Base-by-base conservation (phyloP, 2,329 filamentous ascomycete genomes). In the Sordariomycetes sp. region DNA sequence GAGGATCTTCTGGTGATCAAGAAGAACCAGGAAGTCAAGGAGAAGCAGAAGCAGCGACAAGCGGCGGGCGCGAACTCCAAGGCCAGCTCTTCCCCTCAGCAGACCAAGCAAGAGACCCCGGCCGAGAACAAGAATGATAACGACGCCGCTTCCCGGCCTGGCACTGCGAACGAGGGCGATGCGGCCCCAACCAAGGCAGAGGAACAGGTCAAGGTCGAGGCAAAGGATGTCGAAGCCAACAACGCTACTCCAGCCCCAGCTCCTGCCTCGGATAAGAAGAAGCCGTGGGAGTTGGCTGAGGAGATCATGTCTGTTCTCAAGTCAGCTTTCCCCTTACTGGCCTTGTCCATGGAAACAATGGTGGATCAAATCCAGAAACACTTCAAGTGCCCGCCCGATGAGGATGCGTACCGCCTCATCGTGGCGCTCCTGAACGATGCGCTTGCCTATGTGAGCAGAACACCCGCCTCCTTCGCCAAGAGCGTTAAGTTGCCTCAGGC, bases 341-440 rank as follows among this genome's bases (percentile, higher is more conserved):
- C 93, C 8, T 66, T 96, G 28, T 95, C 90, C 0, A 96, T 99
- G 92, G 92, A 99, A 63, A 94, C 90, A 0, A 98, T 96, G 87
- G 88, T 96, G 20, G 92, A 98, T 53, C 90, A 96, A 59, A 94
- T 98, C 39, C 84, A 92, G 57, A 96, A 96, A 68, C 83, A 96
- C 60, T 98, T 98, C 74, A 98, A 98, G 63, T 96, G 92, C 49
- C 90, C 90, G 11, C 90, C 90, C 0, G 92, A 99, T 49, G 92
- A 99, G 56, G 92, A 99, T 63, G 93, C 92, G 3, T 96, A 96
- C 58, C 76, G 92, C 32, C 70, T 99, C 12, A 98, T 98, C 44
- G 90, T 96, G n/a, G 93, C 92, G 3, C 66, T 99, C 9, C 75
- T 98, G 16, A 98, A 98, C 54, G 92, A 99, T 57, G 92, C 86